phyloP scores from a whole-genome alignment of 768 basidiomycete genomes.

The Arthromyces matolae region DNA sequence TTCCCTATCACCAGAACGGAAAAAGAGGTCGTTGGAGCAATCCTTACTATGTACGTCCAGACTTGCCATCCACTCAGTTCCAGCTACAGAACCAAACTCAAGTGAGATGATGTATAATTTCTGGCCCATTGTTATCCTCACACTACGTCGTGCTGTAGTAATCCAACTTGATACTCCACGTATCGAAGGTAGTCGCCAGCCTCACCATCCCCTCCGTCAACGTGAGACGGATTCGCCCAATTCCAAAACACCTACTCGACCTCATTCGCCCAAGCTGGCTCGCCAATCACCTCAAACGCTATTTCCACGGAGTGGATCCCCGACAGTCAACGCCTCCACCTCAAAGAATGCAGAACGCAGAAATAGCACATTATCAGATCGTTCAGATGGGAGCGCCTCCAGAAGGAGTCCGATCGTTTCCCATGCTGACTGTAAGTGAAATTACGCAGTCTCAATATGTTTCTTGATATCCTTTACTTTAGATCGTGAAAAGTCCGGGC shows the following conservation, averaged over 20 bases:
- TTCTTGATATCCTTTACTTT: slow-evolving; percentile 1
- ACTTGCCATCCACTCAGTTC: too few species aligned
- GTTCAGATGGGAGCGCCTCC: slow-evolving; percentile 41
- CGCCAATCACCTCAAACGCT: slow-evolving; percentile 17
- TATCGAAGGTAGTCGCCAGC: too few species aligned
- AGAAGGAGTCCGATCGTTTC: slow-evolving; percentile 44
- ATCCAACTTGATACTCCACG: too few species aligned
- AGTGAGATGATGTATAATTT: too few species aligned
- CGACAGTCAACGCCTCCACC: slow-evolving; percentile 16
- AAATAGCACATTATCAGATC: slow-evolving; percentile 40
- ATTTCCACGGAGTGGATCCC: slow-evolving; percentile 11
- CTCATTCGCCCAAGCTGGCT: slow-evolving; percentile 20
- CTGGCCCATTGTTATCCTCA: too few species aligned
- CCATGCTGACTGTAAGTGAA: slow-evolving; percentile 47
- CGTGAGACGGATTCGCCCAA: slow-evolving; percentile 50
- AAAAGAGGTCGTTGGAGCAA: too few species aligned
- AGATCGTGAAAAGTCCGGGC: slow-evolving; percentile 51
- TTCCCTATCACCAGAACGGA: too few species aligned
- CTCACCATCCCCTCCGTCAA: slow-evolving; percentile 32
- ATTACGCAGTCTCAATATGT: neutral
- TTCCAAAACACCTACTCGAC: slow-evolving; percentile 15
- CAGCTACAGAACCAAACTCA: neutral
- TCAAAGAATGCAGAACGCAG: slow-evolving; percentile 22
- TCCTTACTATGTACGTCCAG: too few species aligned
- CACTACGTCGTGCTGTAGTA: too few species aligned